Percentiles rank a stretch among this genome's conserved stretches.
These are phyloP conservation scores for Bacterosira constricta DNA, from an alignment of 108 stramenopile genomes.

Conservation along the genomic window DNA sequence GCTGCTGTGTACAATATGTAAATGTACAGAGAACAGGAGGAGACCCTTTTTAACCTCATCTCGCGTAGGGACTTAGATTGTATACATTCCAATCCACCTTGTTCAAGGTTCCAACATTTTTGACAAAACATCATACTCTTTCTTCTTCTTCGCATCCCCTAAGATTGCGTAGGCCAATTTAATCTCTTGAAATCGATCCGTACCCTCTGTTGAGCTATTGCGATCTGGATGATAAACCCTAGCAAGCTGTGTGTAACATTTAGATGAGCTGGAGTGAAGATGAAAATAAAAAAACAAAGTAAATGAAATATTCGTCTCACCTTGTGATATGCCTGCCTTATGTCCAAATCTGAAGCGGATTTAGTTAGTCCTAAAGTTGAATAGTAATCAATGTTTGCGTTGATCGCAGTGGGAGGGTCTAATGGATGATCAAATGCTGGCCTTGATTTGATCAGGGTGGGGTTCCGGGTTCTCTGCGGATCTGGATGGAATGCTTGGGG, in stretches of 20 bases:
- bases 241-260: conserved; percentile 55
- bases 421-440: conserved; percentile 27
- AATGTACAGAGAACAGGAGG: no score
- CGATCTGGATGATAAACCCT: conserved; percentile 73
- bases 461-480: background rate
- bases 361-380: conserved; percentile 12
- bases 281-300: background rate
- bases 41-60: no score
- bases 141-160: conserved; percentile 45
- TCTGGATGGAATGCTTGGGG: no score
- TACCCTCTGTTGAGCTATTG: conserved; percentile 50
- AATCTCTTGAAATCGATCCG: conserved; percentile 63
- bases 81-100: no score
- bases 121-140: background rate
- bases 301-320: background rate
- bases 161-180: conserved; percentile 71
- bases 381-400: conserved; percentile 40
- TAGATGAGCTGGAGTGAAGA: background rate
- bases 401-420: conserved; percentile 27
- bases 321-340: conserved; percentile 58
- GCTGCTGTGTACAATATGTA: no score
- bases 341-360: conserved; percentile 16
- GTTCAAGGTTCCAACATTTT: conserved; percentile 5
- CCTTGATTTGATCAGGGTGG: background rate
- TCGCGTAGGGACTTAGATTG: no score